These are phyloP conservation scores for Pseudophaeomoniella oleicola DNA, from an alignment of 2,329 filamentous ascomycete species.

Conservation along the genomic window DNA sequence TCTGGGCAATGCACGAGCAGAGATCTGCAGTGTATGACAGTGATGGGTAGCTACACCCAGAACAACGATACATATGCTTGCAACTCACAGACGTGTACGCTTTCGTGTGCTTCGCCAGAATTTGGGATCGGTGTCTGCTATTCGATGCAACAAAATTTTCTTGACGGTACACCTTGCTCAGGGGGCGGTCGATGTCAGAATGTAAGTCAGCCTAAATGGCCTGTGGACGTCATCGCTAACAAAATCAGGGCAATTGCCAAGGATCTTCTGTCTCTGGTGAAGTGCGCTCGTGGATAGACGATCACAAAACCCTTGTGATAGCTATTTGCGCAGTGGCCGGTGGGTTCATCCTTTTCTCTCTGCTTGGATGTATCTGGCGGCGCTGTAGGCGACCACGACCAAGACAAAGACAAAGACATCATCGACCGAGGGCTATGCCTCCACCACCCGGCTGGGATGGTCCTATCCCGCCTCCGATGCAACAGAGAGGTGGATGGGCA, in stretches of 20 bases:
- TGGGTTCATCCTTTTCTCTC: slow-evolving; percentile 51
- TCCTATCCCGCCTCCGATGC: slow-evolving; percentile 13
- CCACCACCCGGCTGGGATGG: slow-evolving; percentile 3
- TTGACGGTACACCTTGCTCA: slow-evolving; percentile 77
- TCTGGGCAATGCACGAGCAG: slow-evolving; percentile 91
- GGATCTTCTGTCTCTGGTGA: slow-evolving; percentile 56
- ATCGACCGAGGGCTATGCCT: slow-evolving; percentile 3
- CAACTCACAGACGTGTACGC: slow-evolving; percentile 53
- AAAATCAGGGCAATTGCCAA: slow-evolving; percentile 50
- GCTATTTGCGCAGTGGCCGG: slow-evolving; percentile 61
- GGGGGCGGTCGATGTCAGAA: slow-evolving; percentile 68
- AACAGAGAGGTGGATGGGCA: slow-evolving; percentile 9
- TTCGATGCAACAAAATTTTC: slow-evolving; percentile 73
- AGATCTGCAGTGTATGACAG: slow-evolving; percentile 71
- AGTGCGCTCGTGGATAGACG: slow-evolving; percentile 59
- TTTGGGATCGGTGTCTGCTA: slow-evolving; percentile 55
- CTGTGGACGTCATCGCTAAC: slow-evolving; percentile 1
- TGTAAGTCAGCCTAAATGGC: slow-evolving; percentile 23
- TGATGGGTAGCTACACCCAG: slow-evolving; percentile 61
- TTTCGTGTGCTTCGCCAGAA: slow-evolving; percentile 60
- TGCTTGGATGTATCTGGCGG: slow-evolving; percentile 52
- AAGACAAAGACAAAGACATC: slow-evolving; percentile 7
- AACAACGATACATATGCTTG: slow-evolving; percentile 73
- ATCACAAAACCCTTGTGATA: slow-evolving; percentile 71
- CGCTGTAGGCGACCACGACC: slow-evolving; percentile 33